These are phyloP conservation scores for Penicillium sp. DNA, from an alignment of 2,329 filamentous ascomycete genomes.

Conservation along the genomic window DNA sequence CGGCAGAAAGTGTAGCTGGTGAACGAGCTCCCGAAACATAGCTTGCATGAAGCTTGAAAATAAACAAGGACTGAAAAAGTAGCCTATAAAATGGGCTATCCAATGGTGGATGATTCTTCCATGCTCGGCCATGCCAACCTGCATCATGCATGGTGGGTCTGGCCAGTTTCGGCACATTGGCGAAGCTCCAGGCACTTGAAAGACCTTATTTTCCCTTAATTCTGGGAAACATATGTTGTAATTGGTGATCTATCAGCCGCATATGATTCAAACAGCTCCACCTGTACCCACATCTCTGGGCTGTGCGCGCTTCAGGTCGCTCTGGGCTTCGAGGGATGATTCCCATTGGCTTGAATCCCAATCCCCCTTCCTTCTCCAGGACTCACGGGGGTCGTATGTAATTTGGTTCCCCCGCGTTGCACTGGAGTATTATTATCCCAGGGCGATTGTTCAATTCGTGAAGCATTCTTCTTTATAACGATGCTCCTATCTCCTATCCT, in stretches of 20 bases:
- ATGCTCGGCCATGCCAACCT: not conserved
- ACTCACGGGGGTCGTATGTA: not conserved
- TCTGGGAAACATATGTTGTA: not conserved
- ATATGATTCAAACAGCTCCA: constrained; percentile 6
- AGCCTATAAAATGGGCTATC: constrained; percentile 1
- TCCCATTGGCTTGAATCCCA: constrained; percentile 5
- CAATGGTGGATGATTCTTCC: not conserved
- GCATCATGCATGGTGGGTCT: not conserved
- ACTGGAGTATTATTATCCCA: not conserved
- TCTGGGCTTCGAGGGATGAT: constrained; percentile 3
- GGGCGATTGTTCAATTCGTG: too few relatives aligned
- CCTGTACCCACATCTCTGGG: not conserved
- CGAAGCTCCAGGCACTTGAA: not conserved
- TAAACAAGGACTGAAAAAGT: not conserved
- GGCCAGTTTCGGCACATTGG: not conserved
- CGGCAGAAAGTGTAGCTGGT: not conserved
- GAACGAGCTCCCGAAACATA: not conserved
- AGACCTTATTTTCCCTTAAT: not conserved
- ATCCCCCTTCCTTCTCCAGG: not conserved
- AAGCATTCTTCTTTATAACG: not conserved
- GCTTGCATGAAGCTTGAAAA: not conserved
- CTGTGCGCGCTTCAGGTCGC: constrained; percentile 6
- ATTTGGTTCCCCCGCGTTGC: not conserved
- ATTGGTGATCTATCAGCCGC: constrained; percentile 8
- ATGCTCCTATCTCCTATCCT: not conserved